Base-by-base conservation (phyloP, 164 flowering plant genomes). In the Magnolia kwangsiensis region DNA sequence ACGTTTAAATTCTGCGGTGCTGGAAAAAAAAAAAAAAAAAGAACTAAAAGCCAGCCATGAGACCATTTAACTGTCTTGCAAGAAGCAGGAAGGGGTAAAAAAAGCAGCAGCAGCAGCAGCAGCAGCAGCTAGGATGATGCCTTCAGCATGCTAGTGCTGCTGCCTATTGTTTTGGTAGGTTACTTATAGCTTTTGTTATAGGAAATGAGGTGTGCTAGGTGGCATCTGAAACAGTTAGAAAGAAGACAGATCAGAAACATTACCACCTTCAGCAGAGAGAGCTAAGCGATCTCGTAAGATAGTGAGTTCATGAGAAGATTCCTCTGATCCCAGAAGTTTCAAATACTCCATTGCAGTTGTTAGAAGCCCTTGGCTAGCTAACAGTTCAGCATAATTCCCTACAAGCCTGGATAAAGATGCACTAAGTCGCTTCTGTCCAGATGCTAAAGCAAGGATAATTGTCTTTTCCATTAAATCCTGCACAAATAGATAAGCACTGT, bases 381-480 rank as follows among this genome's bases (percentile, higher is more conserved):
- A 85, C 77, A 96, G 91, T 85, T 95, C 99, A 80, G 95, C 93
- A 86, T 95, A 95, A 76, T 89, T 95, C 88, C 93, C 98, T 80
- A 93, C 90, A 80, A 95, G 97, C 82, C 88, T 95, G 79, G 89
- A 90, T 73, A 95, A 73, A 72, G 93, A 86, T 76, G 93, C 87
- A 81, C 98, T 92, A 75, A 93, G 91, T 73, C 76, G 84, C 80
- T 92, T 96, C 80, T 91, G 97, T 59, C 95, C 98, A 79, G 90
- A 86, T 67, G 98, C 98, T 83, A 93, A 82, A 70, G 96, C 98
- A 80, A 96, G 89, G 69, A 94, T 92, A 67, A 94, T 89, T 50
- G 97, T 94, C 87, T 96, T 96, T 81, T 96, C 99, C 99, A 96
- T 93, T 73, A 96, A 85, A 80, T 94, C 99, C 99, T 96, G 71